A percentile compares a stretch with the other conserved stretches of the same genome.
phyloP scores from a whole-genome alignment of 768 basidiomycete species.

The Rhodosporidiobolus odoratus region DNA sequence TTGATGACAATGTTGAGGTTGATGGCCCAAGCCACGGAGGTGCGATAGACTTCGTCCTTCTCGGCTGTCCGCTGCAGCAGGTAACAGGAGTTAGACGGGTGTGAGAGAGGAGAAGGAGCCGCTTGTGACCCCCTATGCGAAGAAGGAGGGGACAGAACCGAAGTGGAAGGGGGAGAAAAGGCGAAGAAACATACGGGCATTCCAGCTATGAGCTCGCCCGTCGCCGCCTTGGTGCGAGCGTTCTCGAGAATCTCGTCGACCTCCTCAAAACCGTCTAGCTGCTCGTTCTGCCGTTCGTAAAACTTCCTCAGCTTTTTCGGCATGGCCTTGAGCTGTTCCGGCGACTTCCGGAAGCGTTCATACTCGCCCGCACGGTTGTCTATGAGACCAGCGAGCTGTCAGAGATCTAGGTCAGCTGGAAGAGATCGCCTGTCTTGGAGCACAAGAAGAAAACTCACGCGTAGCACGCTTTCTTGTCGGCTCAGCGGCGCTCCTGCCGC shows the following conservation, averaged over 20 bases:
- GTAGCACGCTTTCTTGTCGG: slow-evolving; percentile 19
- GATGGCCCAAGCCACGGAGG: too few species aligned
- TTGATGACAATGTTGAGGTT: slow-evolving; percentile 44
- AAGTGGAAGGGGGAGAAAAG: not conserved
- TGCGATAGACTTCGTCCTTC: too few species aligned
- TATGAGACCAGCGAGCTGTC: slow-evolving; percentile 31
- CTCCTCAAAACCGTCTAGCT: slow-evolving; percentile 33
- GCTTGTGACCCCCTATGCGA: too few species aligned
- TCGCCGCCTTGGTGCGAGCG: slow-evolving; percentile 8
- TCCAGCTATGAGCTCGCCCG: slow-evolving; percentile 24
- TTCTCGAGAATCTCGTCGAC: slow-evolving; percentile 39
- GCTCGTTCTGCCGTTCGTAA: slow-evolving; percentile 37
- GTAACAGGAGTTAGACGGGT: too few species aligned
- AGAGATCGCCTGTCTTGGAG: not conserved
- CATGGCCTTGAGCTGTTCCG: slow-evolving; percentile 29
- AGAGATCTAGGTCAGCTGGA: not conserved
- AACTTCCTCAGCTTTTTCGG: slow-evolving; percentile 23
- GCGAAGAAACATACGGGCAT: not conserved
- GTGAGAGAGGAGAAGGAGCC: too few species aligned
- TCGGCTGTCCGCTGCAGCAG: too few species aligned
- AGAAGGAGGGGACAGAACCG: not conserved
- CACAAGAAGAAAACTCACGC: slow-evolving; percentile 2
- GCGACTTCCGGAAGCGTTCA: slow-evolving; percentile 34
- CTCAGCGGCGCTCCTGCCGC: slow-evolving; percentile 2
- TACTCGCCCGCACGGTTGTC: slow-evolving; percentile 31